Evolutionary conservation across 2,329 filamentous ascomycete genomes (phyloP).

Genomic region (Sclerotiophoma versabilis): DNA sequence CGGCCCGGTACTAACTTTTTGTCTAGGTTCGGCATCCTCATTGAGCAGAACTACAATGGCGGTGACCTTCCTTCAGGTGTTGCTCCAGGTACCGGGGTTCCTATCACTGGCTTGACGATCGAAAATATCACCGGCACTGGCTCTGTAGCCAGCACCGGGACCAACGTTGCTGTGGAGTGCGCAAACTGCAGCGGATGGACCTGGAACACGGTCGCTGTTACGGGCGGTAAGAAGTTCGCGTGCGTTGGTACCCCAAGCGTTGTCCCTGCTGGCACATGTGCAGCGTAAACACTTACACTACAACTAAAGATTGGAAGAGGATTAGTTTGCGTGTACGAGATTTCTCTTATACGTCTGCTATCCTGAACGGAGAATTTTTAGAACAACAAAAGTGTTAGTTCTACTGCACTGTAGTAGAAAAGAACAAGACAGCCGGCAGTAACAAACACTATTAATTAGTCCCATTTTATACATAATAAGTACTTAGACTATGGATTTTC

Average conservation of each 20-base stretch:
- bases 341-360: too few species aligned
- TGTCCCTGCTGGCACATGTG: slow-evolving; percentile 56
- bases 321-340: too few species aligned
- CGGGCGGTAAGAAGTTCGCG: neutral
- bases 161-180: neutral
- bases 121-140: neutral
- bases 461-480: too few species aligned
- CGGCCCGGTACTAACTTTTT: neutral
- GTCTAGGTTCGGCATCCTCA: neutral
- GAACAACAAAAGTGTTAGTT: too few species aligned
- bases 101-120: neutral
- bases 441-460: too few species aligned
- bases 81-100: neutral
- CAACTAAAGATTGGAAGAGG: too few species aligned
- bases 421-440: too few species aligned
- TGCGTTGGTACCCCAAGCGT: neutral
- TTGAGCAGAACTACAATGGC: neutral
- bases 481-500: too few species aligned
- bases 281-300: too few species aligned
- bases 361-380: too few species aligned
- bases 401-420: too few species aligned
- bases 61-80: neutral
- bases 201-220: neutral
- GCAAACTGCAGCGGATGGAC: slow-evolving; percentile 1
- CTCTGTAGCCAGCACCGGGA: neutral